Conservation (phyloP, 768 basidiomycete species). For the Podaxis sp. region DNA sequence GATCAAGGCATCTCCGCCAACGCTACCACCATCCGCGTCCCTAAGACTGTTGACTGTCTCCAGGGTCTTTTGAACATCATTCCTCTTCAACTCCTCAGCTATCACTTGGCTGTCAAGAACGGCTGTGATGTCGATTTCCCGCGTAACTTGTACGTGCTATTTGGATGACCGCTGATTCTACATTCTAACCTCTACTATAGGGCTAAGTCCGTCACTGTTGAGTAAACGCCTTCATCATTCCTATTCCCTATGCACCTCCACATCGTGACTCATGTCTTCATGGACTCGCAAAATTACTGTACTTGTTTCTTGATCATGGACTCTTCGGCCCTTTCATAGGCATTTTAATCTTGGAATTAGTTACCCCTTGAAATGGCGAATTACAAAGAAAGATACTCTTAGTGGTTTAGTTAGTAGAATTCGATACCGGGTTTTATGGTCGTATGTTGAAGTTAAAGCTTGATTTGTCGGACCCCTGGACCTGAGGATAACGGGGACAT, state of each 20-base stretch:
- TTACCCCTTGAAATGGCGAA: neutral
- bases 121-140: slow-evolving; percentile 99
- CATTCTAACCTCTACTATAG: slow-evolving; percentile 32
- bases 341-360: slow-evolving; percentile 1
- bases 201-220: slow-evolving; percentile 76
- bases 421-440: neutral
- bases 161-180: slow-evolving; percentile 4
- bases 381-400: neutral
- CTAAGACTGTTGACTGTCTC: slow-evolving; percentile 89
- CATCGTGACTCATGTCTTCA: neutral
- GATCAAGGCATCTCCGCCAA: slow-evolving; percentile 75
- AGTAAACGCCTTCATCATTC: slow-evolving; percentile 38
- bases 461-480: neutral
- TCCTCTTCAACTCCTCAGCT: slow-evolving; percentile 92
- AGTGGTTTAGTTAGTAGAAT: neutral
- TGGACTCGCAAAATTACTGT: slow-evolving; percentile 1
- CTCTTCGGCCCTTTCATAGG: neutral
- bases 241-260: neutral
- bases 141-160: slow-evolving; percentile 76
- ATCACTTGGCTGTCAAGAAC: slow-evolving; percentile 93
- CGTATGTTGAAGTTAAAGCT: neutral
- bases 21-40: slow-evolving; percentile 90
- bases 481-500: neutral
- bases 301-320: slow-evolving; percentile 8
- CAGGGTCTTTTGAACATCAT: slow-evolving; percentile 97